Evolutionary conservation across 2,329 filamentous ascomycete genomes (phyloP).

Genomic region (Drechmeria coniospora): DNA sequence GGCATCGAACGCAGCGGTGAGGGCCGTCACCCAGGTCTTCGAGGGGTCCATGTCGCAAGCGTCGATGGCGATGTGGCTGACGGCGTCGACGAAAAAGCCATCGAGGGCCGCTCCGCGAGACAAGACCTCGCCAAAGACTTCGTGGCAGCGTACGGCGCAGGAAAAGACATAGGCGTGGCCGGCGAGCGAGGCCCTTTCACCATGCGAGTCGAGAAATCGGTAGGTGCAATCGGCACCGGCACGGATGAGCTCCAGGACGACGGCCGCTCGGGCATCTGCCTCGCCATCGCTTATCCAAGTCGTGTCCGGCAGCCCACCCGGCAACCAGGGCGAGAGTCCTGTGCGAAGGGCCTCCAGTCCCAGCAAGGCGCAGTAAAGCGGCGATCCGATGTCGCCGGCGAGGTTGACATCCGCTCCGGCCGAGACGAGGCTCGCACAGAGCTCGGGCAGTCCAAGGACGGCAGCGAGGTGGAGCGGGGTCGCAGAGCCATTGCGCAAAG

Average conservation of each 20-base stretch:
- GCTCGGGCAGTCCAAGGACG: constrained; percentile 14
- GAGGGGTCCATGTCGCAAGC: constrained; percentile 4
- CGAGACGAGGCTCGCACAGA: constrained; percentile 13
- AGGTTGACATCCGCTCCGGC: constrained; percentile 9
- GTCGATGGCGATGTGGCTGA: constrained; percentile 5
- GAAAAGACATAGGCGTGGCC: constrained; percentile 13
- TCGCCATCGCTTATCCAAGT: constrained; percentile 6
- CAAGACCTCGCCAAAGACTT: constrained; percentile 10
- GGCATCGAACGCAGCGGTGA: not conserved
- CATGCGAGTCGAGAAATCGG: constrained; percentile 7
- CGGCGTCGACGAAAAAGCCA: constrained; percentile 5
- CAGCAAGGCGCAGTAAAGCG: constrained; percentile 19
- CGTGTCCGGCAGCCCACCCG: too few species aligned
- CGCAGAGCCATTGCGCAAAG: constrained; percentile 12
- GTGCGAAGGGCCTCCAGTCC: constrained; percentile 13
- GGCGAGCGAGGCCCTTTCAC: constrained; percentile 7
- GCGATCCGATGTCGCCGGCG: constrained; percentile 12
- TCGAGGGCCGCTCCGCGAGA: constrained; percentile 7
- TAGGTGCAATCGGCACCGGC: constrained; percentile 7
- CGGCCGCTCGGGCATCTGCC: constrained; percentile 5
- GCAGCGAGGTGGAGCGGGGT: constrained; percentile 20
- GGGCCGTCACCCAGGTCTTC: not conserved
- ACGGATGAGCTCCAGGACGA: constrained; percentile 10
- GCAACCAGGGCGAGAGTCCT: constrained; percentile 7
- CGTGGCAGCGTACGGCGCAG: constrained; percentile 9